Evolutionary conservation across 2,329 filamentous ascomycete genomes (phyloP), one percentile per base, ranked within the genome.

Genomic region (Ilyonectria destructans): DNA sequence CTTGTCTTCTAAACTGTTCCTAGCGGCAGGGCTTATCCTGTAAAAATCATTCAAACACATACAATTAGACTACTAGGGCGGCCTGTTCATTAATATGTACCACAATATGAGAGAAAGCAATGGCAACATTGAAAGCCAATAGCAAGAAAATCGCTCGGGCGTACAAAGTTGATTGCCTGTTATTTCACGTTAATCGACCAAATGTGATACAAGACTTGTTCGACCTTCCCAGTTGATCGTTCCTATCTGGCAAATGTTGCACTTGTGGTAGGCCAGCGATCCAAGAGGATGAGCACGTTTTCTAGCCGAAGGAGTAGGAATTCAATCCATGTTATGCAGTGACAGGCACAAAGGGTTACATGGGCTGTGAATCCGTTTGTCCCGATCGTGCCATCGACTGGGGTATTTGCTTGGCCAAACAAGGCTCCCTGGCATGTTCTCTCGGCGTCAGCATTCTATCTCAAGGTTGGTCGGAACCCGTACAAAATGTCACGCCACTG

Each of bases 321-420:
- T 51, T 23, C 8, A 56, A 60, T 26, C 57, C 57, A 55, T 60
- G 62, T n/a, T n/a, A 31, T n/a, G 43, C 13, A 15, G 33, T 5
- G 56, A 21, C 29, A 26, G n/a, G 17, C 26, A 51, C 29, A 23
- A 48, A 48, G 13, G 23, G 19, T 46, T 52, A n/a, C 61, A 58
- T 31, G 43, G 61, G 33, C 12, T 45, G 31, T 12, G 55, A 9
- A 46, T 10, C 40, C 35, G 5, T 4, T 31, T 33, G 40, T 49
- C 56, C 46, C 17, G 21, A 57, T 57, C 57, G 55, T 58, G 19
- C 56, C 57, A 58, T 35, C 9, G n/a, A 19, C 54, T 4, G 19
- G 61, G 49, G 26, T 4, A 26, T 6, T 52, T 26, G 1, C 8
- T 26, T 21, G 5, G 45, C 10, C n/a, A 21, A 45, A 23, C 55